These are phyloP conservation scores for Cryptococcus wingfieldii DNA, from an alignment of 1,284 basidiomycete species.

Conservation along the genomic window DNA sequence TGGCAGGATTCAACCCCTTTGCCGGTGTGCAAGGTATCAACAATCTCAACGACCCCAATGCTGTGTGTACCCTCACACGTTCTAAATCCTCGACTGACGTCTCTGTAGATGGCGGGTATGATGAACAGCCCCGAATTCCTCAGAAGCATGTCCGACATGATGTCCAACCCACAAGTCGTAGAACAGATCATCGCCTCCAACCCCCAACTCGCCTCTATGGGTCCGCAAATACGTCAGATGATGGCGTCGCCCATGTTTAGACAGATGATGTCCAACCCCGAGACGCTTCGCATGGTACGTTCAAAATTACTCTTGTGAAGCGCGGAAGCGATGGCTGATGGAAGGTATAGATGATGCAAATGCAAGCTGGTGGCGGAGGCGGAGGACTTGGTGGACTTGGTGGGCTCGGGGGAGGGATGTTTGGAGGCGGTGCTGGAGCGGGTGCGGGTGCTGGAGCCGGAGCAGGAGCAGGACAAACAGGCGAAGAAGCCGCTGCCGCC, in stretches of 20 bases:
- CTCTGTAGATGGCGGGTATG: constrained; percentile 67
- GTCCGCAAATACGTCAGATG: constrained; percentile 70
- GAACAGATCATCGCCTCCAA: constrained; percentile 77
- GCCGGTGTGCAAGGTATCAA: constrained; percentile 66
- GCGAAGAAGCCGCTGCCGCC: constrained; percentile 21
- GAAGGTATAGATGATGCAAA: constrained; percentile 63
- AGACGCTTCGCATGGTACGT: constrained; percentile 39
- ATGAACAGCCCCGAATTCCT: constrained; percentile 76
- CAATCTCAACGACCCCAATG: constrained; percentile 83
- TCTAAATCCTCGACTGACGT: constrained; percentile 3
- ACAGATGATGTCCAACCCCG: constrained; percentile 62
- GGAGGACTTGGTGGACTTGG: constrained; percentile 21
- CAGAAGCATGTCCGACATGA: constrained; percentile 57
- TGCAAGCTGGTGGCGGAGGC: constrained; percentile 53
- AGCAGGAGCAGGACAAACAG: constrained; percentile 16
- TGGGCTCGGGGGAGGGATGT: constrained; percentile 25
- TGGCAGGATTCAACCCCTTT: constrained; percentile 74
- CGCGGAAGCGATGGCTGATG: not conserved
- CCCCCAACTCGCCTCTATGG: constrained; percentile 73
- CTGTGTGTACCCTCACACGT: constrained; percentile 56
- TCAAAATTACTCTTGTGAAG: not conserved
- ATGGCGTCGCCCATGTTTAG: constrained; percentile 77
- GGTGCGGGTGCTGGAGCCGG: constrained; percentile 20
- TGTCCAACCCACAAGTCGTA: constrained; percentile 73
- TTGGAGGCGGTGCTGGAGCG: constrained; percentile 29